phyloP scores from a whole-genome alignment of 2,329 filamentous ascomycete species.

The Sordariomycetes sp. region DNA sequence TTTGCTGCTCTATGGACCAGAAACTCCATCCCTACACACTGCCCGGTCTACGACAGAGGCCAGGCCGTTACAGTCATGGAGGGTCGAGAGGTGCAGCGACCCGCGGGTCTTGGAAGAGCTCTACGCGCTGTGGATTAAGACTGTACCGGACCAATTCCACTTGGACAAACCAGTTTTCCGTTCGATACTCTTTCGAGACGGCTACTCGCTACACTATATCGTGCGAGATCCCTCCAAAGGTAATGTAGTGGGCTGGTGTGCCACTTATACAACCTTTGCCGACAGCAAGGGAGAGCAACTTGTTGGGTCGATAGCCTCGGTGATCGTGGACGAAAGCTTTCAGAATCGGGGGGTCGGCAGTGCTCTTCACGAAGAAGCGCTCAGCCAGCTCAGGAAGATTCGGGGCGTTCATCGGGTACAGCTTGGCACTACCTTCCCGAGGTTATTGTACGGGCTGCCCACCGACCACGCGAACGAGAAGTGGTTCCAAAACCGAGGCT shows the following conservation, averaged over 20 bases:
- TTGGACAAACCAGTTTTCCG: conserved; percentile 31
- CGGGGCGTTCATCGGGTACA: conserved; percentile 44
- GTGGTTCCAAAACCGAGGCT: conserved; percentile 47
- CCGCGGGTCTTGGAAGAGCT: conserved; percentile 28
- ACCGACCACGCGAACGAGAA: conserved; percentile 28
- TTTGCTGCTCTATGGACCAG: conserved; percentile 32
- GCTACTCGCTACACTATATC: conserved; percentile 48
- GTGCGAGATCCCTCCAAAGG: conserved; percentile 34
- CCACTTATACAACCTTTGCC: conserved; percentile 49
- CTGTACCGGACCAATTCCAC: conserved; percentile 34
- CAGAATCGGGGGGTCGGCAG: conserved; percentile 41
- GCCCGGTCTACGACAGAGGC: conserved; percentile 10
- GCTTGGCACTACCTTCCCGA: conserved; percentile 49
- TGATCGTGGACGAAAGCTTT: conserved; percentile 41
- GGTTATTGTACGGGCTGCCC: conserved; percentile 46
- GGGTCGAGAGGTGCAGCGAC: conserved; percentile 27
- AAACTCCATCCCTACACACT: conserved; percentile 3
- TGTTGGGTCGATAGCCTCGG: conserved; percentile 44
- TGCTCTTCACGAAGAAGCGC: conserved; percentile 41
- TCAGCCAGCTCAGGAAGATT: conserved; percentile 37
- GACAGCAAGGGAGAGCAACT: conserved; percentile 41
- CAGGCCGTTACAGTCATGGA: conserved; percentile 27
- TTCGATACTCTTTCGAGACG: conserved; percentile 40
- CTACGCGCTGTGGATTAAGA: conserved; percentile 37
- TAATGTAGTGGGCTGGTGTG: conserved; percentile 46